Percentiles rank a stretch among this genome's conserved stretches.
Conservation (phyloP, 2,329 filamentous ascomycete species). For the Alternaria metachromatica region DNA sequence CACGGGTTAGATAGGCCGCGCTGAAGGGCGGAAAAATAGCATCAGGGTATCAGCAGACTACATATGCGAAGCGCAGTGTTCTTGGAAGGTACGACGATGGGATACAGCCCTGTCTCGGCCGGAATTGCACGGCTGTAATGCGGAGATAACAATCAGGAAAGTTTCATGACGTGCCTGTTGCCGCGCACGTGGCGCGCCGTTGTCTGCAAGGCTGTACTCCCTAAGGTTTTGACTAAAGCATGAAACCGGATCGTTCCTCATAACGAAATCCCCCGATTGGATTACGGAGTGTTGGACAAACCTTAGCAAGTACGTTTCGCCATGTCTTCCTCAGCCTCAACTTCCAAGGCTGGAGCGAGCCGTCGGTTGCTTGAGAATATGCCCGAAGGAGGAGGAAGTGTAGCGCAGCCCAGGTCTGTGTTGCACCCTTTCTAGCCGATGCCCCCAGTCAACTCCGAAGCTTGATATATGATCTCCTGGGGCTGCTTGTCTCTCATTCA, state of each 20-base stretch:
- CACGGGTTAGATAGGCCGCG: conserved; percentile 15
- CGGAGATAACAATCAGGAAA: conserved; percentile 4
- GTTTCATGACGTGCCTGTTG: conserved; percentile 17
- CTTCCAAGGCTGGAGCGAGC: neutral
- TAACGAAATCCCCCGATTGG: neutral
- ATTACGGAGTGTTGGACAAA: neutral
- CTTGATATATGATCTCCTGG: neutral
- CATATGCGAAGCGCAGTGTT: neutral
- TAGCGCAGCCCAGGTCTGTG: neutral
- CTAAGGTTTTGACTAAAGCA: conserved; percentile 5
- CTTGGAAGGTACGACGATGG: neutral
- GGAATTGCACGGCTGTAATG: neutral
- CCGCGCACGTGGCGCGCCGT: neutral
- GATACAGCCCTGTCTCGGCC: neutral
- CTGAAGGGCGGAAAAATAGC: conserved; percentile 16
- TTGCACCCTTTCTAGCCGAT: neutral
- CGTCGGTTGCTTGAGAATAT: neutral
- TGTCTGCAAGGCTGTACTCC: conserved; percentile 3
- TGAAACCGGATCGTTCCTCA: neutral
- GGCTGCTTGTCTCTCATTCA: neutral
- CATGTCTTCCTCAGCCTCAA: neutral
- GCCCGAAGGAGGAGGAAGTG: neutral
- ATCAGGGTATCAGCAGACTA: conserved; percentile 4
- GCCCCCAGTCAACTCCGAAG: neutral
- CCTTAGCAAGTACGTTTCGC: neutral